Conservation (phyloP, 192 early-diverging fungal species). For the Linnemannia schmuckeri region DNA sequence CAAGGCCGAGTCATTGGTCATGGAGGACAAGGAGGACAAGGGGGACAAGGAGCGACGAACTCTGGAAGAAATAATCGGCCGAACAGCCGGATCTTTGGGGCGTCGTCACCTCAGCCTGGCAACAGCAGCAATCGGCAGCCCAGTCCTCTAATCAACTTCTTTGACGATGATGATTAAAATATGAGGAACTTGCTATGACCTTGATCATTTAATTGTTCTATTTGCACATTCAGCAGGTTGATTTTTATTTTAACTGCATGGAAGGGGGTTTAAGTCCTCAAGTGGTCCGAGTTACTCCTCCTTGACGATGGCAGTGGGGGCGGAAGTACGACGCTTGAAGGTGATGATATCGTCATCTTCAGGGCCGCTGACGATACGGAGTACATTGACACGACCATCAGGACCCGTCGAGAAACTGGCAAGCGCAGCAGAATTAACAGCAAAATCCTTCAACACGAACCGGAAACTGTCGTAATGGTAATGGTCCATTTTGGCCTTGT, state of each 20-base stretch:
- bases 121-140: slow-evolving; percentile 12
- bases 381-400: not conserved
- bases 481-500: not conserved
- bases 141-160: slow-evolving; percentile 29
- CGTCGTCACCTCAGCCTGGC: not conserved
- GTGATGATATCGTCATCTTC: not conserved
- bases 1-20: slow-evolving; percentile 15
- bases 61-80: slow-evolving; percentile 33
- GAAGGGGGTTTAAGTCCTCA: too few relatives aligned
- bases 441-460: not conserved
- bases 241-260: too few relatives aligned
- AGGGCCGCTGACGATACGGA: not conserved
- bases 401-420: not conserved
- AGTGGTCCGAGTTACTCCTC: not conserved
- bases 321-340: not conserved
- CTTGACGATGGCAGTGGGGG: not conserved
- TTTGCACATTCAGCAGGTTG: too few relatives aligned
- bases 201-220: not conserved
- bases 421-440: not conserved
- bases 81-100: slow-evolving; percentile 43
- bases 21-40: not conserved
- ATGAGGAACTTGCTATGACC: not conserved
- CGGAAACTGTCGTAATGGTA: not conserved
- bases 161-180: slow-evolving; percentile 27
- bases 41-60: not conserved